phyloP scores from a whole-genome alignment of 2,329 filamentous ascomycete genomes.

The Diaporthe velutina region DNA sequence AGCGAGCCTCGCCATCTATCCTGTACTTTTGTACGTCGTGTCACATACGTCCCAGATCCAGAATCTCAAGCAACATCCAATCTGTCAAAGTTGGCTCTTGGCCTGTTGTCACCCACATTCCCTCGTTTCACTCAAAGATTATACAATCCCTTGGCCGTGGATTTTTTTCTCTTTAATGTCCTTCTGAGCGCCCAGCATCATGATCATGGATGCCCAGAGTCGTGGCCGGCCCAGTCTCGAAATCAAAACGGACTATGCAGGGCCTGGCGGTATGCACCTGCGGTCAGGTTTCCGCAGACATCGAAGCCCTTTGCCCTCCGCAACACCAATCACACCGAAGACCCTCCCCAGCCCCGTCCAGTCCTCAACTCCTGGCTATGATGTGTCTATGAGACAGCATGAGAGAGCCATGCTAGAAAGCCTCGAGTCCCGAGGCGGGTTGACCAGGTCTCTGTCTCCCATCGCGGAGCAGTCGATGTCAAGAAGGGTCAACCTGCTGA shows the following conservation, averaged over 20 bases:
- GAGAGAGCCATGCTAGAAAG: conserved; percentile 52
- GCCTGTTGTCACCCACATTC: not conserved
- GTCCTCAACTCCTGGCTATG: conserved; percentile 46
- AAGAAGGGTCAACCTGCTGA: conserved; percentile 45
- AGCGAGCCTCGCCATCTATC: conserved; percentile 4
- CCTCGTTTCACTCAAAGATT: not conserved
- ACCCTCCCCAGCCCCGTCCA: conserved; percentile 52
- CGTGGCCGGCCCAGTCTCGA: conserved; percentile 50
- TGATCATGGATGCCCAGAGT: conserved; percentile 48
- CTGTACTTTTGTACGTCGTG: conserved; percentile 21
- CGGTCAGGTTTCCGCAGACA: conserved; percentile 43
- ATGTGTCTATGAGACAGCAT: conserved; percentile 52
- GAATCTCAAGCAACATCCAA: not conserved
- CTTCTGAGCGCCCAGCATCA: not conserved
- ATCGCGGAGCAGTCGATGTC: conserved; percentile 47
- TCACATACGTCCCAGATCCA: not conserved
- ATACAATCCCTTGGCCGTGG: not conserved
- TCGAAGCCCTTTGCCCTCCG: conserved; percentile 45
- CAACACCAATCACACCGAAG: conserved; percentile 49
- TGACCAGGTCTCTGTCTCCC: conserved; percentile 44
- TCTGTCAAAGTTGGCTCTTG: conserved; percentile 2
- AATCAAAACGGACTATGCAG: conserved; percentile 47
- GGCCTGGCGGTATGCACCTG: conserved; percentile 40
- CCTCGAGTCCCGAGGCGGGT: conserved; percentile 46
- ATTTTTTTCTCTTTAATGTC: not conserved